These are phyloP conservation scores for Diplodia mutila DNA, from an alignment of 2,329 filamentous ascomycete genomes.

Conservation along the genomic window DNA sequence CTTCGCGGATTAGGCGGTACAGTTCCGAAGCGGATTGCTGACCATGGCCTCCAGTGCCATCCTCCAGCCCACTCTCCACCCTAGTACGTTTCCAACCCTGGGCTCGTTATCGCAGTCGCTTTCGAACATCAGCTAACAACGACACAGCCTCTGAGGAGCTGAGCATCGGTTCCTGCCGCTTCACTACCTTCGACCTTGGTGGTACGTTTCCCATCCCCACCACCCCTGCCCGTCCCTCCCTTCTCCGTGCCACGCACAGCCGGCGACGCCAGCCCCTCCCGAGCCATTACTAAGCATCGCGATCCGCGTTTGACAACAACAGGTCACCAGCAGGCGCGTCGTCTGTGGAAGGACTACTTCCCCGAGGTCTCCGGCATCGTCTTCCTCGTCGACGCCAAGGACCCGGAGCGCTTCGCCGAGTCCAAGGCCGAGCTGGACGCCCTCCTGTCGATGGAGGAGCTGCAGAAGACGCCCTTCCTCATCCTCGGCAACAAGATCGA, in stretches of 20 bases:
- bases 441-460: conserved; percentile 94
- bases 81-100: conserved; percentile 64
- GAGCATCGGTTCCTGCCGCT: conserved; percentile 65
- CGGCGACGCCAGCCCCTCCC: neutral
- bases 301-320: neutral
- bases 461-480: conserved; percentile 92
- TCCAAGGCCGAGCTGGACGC: conserved; percentile 95
- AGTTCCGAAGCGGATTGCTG: neutral
- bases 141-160: conserved; percentile 67
- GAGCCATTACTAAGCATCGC: conserved; percentile 19
- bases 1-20: neutral
- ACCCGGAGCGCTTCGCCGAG: conserved; percentile 91
- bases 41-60: conserved; percentile 48
- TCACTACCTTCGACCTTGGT: conserved; percentile 91
- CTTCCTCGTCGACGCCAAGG: conserved; percentile 97
- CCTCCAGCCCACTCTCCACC: conserved; percentile 66
- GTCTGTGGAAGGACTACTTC: conserved; percentile 47
- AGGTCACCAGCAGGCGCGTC: conserved; percentile 44
- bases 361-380: conserved; percentile 71
- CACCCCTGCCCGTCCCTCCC: neutral
- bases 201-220: conserved; percentile 48
- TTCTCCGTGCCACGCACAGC: neutral
- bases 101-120: neutral
- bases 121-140: conserved; percentile 23
- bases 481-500: conserved; percentile 99